These are phyloP conservation scores for Drechslerella coelobrocha DNA, from an alignment of 2,329 filamentous ascomycete genomes.

Conservation along the genomic window DNA sequence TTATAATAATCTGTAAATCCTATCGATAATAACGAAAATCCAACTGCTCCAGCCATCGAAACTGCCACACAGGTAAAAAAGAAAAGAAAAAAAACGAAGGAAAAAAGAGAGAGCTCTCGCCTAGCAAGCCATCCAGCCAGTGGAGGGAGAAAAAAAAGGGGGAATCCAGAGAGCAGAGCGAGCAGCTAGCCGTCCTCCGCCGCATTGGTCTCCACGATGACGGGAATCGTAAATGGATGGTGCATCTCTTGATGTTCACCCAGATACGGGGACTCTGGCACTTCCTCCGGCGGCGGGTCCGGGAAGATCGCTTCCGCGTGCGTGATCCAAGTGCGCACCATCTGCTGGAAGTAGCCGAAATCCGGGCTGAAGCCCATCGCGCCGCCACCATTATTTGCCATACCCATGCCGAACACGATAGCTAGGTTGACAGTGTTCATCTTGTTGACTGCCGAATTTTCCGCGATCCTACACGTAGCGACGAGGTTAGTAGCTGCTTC, in stretches of 20 bases:
- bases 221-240: slow-evolving; percentile 45
- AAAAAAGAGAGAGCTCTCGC: not conserved
- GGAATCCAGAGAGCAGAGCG: too few relatives aligned
- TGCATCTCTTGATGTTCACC: slow-evolving; percentile 37
- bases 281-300: slow-evolving; percentile 48
- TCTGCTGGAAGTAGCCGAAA: slow-evolving; percentile 55
- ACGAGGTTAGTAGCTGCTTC: slow-evolving; percentile 12
- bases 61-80: not conserved
- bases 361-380: slow-evolving; percentile 54
- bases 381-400: slow-evolving; percentile 53
- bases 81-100: slow-evolving; percentile 12
- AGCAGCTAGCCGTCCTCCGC: slow-evolving; percentile 26
- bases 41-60: not conserved
- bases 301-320: slow-evolving; percentile 54
- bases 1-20: too few relatives aligned
- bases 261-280: slow-evolving; percentile 40
- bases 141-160: not conserved
- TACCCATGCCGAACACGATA: slow-evolving; percentile 56
- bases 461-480: slow-evolving; percentile 52
- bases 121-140: not conserved
- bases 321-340: slow-evolving; percentile 55
- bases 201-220: slow-evolving; percentile 47
- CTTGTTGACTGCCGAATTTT: slow-evolving; percentile 54
- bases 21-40: slow-evolving; percentile 4
- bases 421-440: slow-evolving; percentile 55